Evolutionary conservation across 441 rosid genomes (phyloP), one percentile per base, ranked within the genome.

Genomic region (Syzygium malaccense): DNA sequence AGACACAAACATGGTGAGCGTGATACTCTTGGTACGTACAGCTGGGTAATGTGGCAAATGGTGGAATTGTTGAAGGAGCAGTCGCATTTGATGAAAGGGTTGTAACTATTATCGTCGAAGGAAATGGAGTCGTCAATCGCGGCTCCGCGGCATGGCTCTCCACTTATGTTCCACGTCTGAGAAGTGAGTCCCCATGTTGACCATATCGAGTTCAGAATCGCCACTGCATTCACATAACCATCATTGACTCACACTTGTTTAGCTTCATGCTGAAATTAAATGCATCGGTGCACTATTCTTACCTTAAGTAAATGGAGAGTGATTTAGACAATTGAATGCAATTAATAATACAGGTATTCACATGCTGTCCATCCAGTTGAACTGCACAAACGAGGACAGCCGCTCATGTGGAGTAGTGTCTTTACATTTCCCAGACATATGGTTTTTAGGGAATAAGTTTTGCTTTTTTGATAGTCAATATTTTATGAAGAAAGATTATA

Each of bases 1-100:
- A 28, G 48, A 8, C 55, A 0, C 56, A 33, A 4, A 3, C 12
- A 25, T 15, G 32, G 26, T 1, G 30, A 14, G n/a, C 0, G 0
- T 0, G 80, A 51, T 56, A 33, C 4, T n/a, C 2, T 20, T 25
- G 13, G 49, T 55, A 87, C 90, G 83, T 91, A 94, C 98, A 96
- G 88, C 30, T 91, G 86, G 7, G 89, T 88, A 87, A 96, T 93
- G 89, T 91, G 98, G 90, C 97, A 96, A 88, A 90, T 75, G 17
- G 96, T 87, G 88, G 51, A 49, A 55, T 57, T 90, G 48, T 14
- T 62, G 86, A 12, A 91, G 89, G 90, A 88, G 56, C 98, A 95
- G 85, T 87, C 93, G 90, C 98, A 96, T 91, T 92, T 96, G 93
- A 96, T 93, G 37, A 91, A 91, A 51, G 96, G 96, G 37, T 94